Evolutionary conservation across 2,329 filamentous ascomycete genomes (phyloP).

Genomic region (Dothidotthia symphoricarpi): DNA sequence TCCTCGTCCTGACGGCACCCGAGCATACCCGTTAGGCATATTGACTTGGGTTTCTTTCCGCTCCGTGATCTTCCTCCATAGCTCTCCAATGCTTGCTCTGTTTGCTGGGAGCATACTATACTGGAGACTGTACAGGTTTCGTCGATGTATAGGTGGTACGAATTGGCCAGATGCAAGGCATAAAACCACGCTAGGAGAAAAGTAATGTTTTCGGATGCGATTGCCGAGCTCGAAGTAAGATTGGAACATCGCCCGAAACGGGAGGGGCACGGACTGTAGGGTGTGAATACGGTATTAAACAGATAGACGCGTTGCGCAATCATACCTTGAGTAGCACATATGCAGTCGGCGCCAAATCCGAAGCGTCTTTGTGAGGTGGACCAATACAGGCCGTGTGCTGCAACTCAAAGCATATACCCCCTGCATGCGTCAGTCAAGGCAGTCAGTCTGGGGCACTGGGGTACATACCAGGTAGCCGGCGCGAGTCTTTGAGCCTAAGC

Average conservation of each 20-base stretch:
- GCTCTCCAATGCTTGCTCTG: constrained; percentile 75
- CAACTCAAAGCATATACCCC: constrained; percentile 87
- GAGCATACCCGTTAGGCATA: constrained; percentile 8
- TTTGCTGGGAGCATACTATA: constrained; percentile 94
- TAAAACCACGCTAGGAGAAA: constrained; percentile 82
- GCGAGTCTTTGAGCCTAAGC: constrained; percentile 90
- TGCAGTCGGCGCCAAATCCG: constrained; percentile 61
- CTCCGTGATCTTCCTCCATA: constrained; percentile 68
- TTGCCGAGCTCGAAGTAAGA: constrained; percentile 95
- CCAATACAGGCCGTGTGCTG: constrained; percentile 60
- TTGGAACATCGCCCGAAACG: constrained; percentile 91
- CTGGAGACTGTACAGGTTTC: constrained; percentile 92
- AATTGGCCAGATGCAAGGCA: constrained; percentile 88
- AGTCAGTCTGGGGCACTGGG: neutral
- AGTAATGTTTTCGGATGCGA: constrained; percentile 91
- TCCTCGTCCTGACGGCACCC: constrained; percentile 3
- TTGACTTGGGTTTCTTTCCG: constrained; percentile 5
- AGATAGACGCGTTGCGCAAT: constrained; percentile 1
- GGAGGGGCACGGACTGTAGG: constrained; percentile 70
- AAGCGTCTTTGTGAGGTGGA: constrained; percentile 39
- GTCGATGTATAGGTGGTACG: constrained; percentile 90
- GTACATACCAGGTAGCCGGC: constrained; percentile 72
- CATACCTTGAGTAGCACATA: constrained; percentile 81
- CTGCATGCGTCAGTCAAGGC: constrained; percentile 27
- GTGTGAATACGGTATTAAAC: neutral